Evolutionary conservation across 2,329 filamentous ascomycete species (phyloP).

Genomic region (Truncatella angustata): DNA sequence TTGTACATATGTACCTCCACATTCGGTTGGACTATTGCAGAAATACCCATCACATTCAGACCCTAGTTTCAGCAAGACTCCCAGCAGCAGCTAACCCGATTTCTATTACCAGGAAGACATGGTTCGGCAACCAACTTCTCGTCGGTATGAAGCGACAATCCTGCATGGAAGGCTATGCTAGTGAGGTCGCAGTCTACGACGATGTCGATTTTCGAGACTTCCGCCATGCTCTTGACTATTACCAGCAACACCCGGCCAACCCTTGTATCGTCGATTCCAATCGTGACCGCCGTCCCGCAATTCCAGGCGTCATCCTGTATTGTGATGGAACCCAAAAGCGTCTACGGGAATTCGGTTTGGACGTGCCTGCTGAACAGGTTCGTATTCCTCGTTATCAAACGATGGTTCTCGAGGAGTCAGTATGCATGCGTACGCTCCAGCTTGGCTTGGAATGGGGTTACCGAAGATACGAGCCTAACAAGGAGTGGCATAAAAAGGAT

Average conservation of each 20-base stretch:
- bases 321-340: not conserved
- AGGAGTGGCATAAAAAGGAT: not conserved
- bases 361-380: not conserved
- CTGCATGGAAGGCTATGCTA: not conserved
- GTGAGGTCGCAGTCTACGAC: not conserved
- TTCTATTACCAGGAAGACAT: no score
- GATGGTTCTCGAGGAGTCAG: not conserved
- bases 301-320: not conserved
- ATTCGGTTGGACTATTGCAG: no score
- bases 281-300: not conserved
- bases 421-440: not conserved
- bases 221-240: not conserved
- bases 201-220: not conserved
- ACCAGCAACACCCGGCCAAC: not conserved
- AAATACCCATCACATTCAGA: no score
- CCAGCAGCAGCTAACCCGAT: no score
- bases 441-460: not conserved
- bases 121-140: not conserved
- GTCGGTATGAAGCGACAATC: not conserved
- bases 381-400: not conserved
- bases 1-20: no score
- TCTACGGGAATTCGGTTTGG: not conserved
- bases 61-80: no score
- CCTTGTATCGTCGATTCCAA: not conserved
- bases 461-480: not conserved